Evolutionary conservation across 257 asterid species (phyloP).

Genomic region (Lantana camara): DNA sequence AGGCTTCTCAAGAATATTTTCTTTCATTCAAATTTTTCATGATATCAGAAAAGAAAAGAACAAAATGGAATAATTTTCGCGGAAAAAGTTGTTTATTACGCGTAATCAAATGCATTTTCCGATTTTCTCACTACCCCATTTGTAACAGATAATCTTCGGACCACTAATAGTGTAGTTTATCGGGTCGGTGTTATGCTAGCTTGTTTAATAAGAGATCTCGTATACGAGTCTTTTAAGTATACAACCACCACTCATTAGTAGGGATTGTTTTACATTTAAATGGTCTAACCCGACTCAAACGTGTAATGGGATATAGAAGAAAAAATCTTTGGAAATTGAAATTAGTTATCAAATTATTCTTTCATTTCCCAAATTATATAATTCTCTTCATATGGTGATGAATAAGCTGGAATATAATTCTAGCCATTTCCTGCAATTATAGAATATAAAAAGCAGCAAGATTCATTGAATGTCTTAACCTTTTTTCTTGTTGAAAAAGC

Average conservation of each 20-base stretch:
- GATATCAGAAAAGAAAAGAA: neutral
- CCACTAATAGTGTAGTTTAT: no score
- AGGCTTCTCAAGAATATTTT: neutral
- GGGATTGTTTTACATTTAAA: no score
- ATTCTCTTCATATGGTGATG: neutral
- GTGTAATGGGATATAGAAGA: no score
- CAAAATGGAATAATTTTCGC: neutral
- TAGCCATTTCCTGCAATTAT: conserved; percentile 25
- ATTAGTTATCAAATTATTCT: neutral
- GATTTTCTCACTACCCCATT: no score
- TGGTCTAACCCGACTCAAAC: no score
- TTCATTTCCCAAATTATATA: neutral
- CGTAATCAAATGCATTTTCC: neutral
- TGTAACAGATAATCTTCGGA: no score
- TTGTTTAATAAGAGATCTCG: no score
- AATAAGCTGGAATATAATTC: conserved; percentile 22
- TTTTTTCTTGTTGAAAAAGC: conserved; percentile 16
- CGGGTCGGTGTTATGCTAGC: no score
- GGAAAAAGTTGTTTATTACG: neutral
- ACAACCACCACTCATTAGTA: no score
- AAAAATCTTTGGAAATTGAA: neutral
- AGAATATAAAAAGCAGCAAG: neutral
- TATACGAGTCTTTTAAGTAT: no score
- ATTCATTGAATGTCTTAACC: neutral
- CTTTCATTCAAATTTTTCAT: neutral